Base-by-base conservation (phyloP, 2,329 filamentous ascomycete species). In the Karstenula rhodostoma region DNA sequence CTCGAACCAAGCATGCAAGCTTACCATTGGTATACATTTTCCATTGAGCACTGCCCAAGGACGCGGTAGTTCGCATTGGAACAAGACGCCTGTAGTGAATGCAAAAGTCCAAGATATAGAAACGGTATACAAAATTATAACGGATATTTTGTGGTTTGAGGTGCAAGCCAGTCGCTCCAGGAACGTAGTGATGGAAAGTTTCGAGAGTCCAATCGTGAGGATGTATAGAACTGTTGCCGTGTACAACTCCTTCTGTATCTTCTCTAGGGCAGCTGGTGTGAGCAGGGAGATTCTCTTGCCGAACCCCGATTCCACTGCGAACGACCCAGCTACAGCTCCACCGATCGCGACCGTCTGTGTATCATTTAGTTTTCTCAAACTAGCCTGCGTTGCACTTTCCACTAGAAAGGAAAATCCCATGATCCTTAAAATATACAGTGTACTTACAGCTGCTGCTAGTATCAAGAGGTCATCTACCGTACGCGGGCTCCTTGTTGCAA, bases 21-120 rank as follows among this genome's bases (percentile, higher is more conserved):
- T 55, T 58, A 73, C 73, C 55, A 68, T 29, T 9, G 67, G 58
- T 22, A 72, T 68, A 44, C 71, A 75, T 54, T 66, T 66, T 4
- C 66, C 64, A 1, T 56, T 64, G 60, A 63, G 67, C 22, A 67
- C 61, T 25, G 64, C 59, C 72, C 71, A 73, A 9, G 71, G 71
- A 17, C 44, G 62, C 2, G 72, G 71, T 48, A 73, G 54, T 6
- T 61, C 62, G 48, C 73, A 75, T 47, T 71, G 62, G 8, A 75
- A 73, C 0, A 66, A 47, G 22, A 70, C 65, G 9, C 58, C 65
- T 15, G 61, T 48, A 17, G 69, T 57, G 6, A 68, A 58, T 47
- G 64, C 63, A 10, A 67, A 60, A 15, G 66, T 72, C 66, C 67
- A 72, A 23, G 62, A 52, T 32, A 70, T 10, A 9, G 67, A 55